phyloP scores from a whole-genome alignment of 2,329 filamentous ascomycete species.

The Microcyclospora tardicrescens region DNA sequence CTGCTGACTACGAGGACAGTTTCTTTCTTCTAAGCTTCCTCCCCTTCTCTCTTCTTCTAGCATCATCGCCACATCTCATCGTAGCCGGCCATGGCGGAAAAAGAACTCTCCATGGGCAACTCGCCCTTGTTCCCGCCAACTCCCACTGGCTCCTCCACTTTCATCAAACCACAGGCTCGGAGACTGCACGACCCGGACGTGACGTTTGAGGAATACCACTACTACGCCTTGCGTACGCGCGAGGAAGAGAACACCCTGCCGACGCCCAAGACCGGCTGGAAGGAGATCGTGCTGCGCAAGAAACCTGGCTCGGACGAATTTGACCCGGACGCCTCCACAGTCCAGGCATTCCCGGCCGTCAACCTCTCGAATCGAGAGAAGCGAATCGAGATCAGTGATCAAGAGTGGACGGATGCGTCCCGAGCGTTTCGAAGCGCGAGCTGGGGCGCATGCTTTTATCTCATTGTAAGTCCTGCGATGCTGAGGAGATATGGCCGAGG shows the following conservation, averaged over 20 bases:
- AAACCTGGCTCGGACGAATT: conserved; percentile 3
- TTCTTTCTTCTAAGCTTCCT: too few species aligned
- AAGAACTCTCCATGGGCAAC: too few species aligned
- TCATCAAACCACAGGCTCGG: conserved; percentile 17
- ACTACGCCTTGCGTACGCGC: conserved; percentile 14
- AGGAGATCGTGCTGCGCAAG: conserved; percentile 9
- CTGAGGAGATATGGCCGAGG: too few species aligned
- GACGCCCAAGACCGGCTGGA: conserved; percentile 9
- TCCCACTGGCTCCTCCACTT: too few species aligned
- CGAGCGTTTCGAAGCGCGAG: conserved; percentile 24
- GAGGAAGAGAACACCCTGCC: conserved; percentile 8
- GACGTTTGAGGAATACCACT: conserved; percentile 16
- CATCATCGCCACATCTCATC: too few species aligned
- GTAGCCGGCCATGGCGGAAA: too few species aligned
- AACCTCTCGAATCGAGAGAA: conserved; percentile 8
- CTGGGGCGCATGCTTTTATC: conserved; percentile 28
- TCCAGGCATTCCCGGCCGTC: too few species aligned
- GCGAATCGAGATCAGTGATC: conserved; percentile 14
- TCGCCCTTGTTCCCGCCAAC: too few species aligned
- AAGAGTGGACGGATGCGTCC: conserved; percentile 24
- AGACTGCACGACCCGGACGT: conserved; percentile 17
- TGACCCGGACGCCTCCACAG: not conserved
- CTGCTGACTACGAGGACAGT: too few species aligned
- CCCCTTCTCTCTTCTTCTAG: too few species aligned
- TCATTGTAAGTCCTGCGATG: too few species aligned